Evolutionary conservation across 257 asterid genomes (phyloP).

Genomic region (Ophiorrhiza pumila): DNA sequence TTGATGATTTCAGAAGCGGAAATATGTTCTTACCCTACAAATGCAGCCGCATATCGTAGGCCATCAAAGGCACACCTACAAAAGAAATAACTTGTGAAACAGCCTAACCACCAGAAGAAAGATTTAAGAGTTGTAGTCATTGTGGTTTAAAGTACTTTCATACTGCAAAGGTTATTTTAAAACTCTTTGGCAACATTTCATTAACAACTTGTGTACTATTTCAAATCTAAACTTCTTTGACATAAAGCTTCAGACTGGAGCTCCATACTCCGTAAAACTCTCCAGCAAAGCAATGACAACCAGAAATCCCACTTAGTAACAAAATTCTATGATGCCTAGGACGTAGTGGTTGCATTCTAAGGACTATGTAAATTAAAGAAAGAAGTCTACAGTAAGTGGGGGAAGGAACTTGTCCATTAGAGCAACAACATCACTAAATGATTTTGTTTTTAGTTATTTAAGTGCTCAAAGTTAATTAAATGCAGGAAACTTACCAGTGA

Average conservation of each 20-base stretch:
- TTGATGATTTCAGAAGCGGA: background rate
- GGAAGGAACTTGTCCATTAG: background rate
- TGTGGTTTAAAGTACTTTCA: background rate
- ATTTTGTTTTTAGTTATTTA: background rate
- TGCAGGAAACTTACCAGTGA: slow-evolving; percentile 64
- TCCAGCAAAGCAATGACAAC: background rate
- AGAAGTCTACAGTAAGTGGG: background rate
- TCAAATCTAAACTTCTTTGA: background rate
- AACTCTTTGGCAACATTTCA: background rate
- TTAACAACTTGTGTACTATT: background rate
- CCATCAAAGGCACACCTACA: slow-evolving; percentile 98
- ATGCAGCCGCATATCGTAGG: slow-evolving; percentile 93
- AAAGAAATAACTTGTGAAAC: slow-evolving; percentile 18
- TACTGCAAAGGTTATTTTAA: background rate
- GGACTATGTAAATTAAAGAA: background rate
- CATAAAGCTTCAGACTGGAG: background rate
- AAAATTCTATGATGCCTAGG: background rate
- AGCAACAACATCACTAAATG: background rate
- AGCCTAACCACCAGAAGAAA: slow-evolving; percentile 15
- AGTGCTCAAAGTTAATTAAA: slow-evolving; percentile 4
- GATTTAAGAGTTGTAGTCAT: background rate
- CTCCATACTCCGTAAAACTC: background rate
- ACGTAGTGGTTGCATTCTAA: background rate
- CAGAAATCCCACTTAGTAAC: background rate
- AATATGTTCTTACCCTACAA: slow-evolving; percentile 63